These are phyloP conservation scores for Phytophthora lateralis DNA, from an alignment of 352 stramenopile species.

Conservation along the genomic window DNA sequence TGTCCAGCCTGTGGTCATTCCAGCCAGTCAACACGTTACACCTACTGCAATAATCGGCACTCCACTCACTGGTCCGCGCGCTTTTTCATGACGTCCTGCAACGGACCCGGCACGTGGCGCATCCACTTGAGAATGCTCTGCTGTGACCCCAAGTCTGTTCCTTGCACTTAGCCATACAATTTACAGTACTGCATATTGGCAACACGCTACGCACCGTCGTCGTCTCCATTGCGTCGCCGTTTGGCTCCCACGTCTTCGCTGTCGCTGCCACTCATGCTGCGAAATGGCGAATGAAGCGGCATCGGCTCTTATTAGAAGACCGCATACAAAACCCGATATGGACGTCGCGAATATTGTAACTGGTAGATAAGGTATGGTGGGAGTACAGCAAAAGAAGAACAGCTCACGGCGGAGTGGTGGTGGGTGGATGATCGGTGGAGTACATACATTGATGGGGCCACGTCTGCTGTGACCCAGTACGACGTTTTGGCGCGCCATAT, in stretches of 20 bases:
- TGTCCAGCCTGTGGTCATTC: conserved; percentile 42
- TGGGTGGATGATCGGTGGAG: no score
- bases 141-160: conserved; percentile 57
- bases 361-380: no score
- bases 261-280: conserved; percentile 27
- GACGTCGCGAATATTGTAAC: no score
- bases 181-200: background rate
- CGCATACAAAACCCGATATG: no score
- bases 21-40: conserved; percentile 1
- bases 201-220: conserved; percentile 12
- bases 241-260: conserved; percentile 25
- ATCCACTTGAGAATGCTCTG: conserved; percentile 84
- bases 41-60: background rate
- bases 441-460: no score
- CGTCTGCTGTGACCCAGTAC: no score
- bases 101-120: conserved; percentile 64
- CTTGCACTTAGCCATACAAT: conserved; percentile 6
- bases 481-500: no score
- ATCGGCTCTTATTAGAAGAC: no score
- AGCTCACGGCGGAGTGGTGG: no score
- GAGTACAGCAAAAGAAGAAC: no score
- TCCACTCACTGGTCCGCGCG: conserved; percentile 47
- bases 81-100: conserved; percentile 83
- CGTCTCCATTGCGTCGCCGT: conserved; percentile 22
- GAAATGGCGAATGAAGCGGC: no score